A percentile compares a stretch with the other conserved stretches of the same genome.
These are phyloP conservation scores for Amylostereum chailletii DNA, from an alignment of 1,284 basidiomycete genomes.

Conservation along the genomic window DNA sequence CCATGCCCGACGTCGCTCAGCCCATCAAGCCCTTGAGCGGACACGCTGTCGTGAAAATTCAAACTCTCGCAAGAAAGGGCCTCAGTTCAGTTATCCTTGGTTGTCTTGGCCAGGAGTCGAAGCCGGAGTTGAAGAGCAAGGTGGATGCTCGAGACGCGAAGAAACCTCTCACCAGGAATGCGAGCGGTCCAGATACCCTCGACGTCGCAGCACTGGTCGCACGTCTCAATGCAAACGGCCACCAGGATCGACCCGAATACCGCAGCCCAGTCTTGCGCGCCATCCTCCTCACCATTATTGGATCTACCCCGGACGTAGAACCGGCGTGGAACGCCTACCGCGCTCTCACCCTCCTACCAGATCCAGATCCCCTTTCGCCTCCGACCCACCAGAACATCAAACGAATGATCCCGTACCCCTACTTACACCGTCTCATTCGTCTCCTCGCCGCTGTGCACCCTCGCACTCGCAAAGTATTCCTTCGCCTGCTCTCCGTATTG, in stretches of 20 bases:
- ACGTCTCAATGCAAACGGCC: constrained; percentile 1
- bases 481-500: constrained; percentile 56
- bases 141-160: not conserved
- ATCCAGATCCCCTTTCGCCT: constrained; percentile 8
- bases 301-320: constrained; percentile 29
- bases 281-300: constrained; percentile 24
- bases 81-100: not conserved
- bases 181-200: not conserved
- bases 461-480: constrained; percentile 49
- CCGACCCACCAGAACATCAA: constrained; percentile 7
- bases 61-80: not conserved
- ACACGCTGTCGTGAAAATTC: not conserved
- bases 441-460: constrained; percentile 42
- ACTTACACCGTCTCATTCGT: constrained; percentile 52
- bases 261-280: constrained; percentile 2
- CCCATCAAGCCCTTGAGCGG: not conserved
- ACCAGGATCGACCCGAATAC: constrained; percentile 5
- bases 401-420: constrained; percentile 20
- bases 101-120: not conserved
- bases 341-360: constrained; percentile 26
- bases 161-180: not conserved
- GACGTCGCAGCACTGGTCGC: constrained; percentile 9
- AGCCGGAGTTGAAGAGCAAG: not conserved
- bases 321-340: constrained; percentile 58
- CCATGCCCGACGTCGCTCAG: not conserved